Evolutionary conservation across 2,329 filamentous ascomycete species (phyloP), one percentile per base, ranked within the genome.

Genomic region (Metarhizium anisopliae): DNA sequence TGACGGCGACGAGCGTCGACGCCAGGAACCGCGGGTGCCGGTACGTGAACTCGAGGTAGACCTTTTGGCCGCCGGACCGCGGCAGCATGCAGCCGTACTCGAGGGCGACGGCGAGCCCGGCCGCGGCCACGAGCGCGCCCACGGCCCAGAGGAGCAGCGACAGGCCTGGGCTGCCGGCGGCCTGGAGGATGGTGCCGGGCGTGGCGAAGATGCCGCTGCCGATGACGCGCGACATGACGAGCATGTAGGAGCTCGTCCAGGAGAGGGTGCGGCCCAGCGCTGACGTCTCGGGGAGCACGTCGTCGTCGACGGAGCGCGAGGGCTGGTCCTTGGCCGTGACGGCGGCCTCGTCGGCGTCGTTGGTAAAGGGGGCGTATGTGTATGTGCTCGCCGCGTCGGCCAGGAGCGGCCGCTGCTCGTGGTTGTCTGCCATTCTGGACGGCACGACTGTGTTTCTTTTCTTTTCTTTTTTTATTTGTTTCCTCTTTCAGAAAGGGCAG

Each of bases 41-140:
- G 65, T 86, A 89, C 0, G 83, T 83, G 65, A 84, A 86, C 66
- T 89, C 85, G 49, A 89, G 77, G 63, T 88, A 89, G 6, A 88
- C 83, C 68, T 89, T 89, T 30, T 81, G 74, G 29, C 85, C 86
- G 6, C 86, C 86, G 0, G 82, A 86, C 0, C 84, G 76, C 16
- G 86, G 86, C 14, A 89, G 71, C 84, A 88, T 87, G 62, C 79
- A 85, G 0, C 86, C 86, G 62, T 82, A 86, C 63, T 90, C 86
- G 52, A 89, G 75, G 6, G 78, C 78, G 0, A 89, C 76, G 3
- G 78, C 77, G 2, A 89, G 71, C 0, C 82, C 83, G 53, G 80
- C 84, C 7, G 78, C 83, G 0, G 83, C 80, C 7, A 88, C 72
- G 1, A 83, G 61, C 0, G 83, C 82, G 1, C 85, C 86, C 0